These are phyloP conservation scores for Ceratobasidium sp. DNA, from an alignment of 1,284 basidiomycete genomes.

Conservation along the genomic window DNA sequence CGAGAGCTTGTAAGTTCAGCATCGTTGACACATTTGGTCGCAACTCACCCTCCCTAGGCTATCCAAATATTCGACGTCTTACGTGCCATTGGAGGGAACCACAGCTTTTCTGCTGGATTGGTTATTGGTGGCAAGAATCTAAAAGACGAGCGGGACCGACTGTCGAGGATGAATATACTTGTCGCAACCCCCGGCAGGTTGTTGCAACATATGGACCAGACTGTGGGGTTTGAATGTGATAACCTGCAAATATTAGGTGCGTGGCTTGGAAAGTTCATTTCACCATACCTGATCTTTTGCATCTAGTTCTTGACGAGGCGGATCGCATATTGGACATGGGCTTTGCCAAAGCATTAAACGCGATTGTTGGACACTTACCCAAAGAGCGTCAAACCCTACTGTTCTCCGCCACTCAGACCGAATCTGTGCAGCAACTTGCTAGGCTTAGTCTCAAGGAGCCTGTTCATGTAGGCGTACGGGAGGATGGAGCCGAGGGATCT, in stretches of 20 bases:
- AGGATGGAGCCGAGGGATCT: conserved; percentile 54
- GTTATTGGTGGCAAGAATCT: conserved; percentile 98
- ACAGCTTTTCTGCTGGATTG: conserved; percentile 93
- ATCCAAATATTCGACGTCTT: conserved; percentile 98
- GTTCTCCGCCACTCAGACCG: conserved; percentile 97
- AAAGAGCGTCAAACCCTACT: conserved; percentile 92
- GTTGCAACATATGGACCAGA: conserved; percentile 98
- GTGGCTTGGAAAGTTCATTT: conserved; percentile 53
- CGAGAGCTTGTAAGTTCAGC: conserved; percentile 81
- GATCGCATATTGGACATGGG: conserved; percentile 98
- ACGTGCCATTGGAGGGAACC: conserved; percentile 89
- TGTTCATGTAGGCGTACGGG: conserved; percentile 76
- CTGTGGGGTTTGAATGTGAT: conserved; percentile 91
- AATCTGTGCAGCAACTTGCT: conserved; percentile 90
- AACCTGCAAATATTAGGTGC: conserved; percentile 91
- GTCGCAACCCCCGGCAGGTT: conserved; percentile 96
- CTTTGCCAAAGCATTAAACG: conserved; percentile 89
- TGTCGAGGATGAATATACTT: conserved; percentile 96
- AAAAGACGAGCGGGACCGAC: conserved; percentile 90
- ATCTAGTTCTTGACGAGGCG: conserved; percentile 92
- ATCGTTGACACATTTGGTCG: neutral
- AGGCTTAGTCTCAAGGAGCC: conserved; percentile 90
- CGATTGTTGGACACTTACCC: conserved; percentile 88
- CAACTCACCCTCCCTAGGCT: conserved; percentile 64
- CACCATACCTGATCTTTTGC: neutral